Conservation (phyloP, 139 green algal genomes). For the Ettlia oleoabundans region DNA sequence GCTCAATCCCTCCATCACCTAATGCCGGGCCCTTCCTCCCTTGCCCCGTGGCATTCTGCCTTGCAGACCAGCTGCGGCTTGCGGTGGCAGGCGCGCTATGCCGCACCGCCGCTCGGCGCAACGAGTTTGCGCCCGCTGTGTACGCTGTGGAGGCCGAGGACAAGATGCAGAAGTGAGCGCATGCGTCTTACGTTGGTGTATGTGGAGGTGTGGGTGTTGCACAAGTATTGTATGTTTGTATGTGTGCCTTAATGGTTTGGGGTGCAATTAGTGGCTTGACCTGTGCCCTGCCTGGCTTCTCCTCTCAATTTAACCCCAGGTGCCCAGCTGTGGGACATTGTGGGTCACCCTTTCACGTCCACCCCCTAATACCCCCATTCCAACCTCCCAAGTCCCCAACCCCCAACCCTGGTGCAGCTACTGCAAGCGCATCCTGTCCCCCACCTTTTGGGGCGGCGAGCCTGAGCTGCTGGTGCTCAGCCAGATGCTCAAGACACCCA, state of each 20-base stretch:
- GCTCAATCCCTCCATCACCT: no score
- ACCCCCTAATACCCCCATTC: background rate
- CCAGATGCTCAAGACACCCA: slow-evolving; percentile 63
- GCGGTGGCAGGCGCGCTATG: slow-evolving; percentile 70
- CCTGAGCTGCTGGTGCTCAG: slow-evolving; percentile 71
- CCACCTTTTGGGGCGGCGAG: slow-evolving; percentile 75
- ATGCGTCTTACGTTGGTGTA: no score
- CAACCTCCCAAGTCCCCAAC: background rate
- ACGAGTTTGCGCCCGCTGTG: slow-evolving; percentile 57
- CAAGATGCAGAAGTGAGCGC: slow-evolving; percentile 41
- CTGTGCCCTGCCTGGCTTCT: no score
- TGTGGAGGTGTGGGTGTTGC: no score
- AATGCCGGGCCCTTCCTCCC: background rate
- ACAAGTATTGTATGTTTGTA: no score
- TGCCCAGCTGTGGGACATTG: no score
- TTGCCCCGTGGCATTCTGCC: background rate
- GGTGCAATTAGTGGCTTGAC: no score
- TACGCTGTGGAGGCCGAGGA: slow-evolving; percentile 52
- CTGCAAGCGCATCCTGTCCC: slow-evolving; percentile 57
- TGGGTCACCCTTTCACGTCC: no score
- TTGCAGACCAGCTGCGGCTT: slow-evolving; percentile 63
- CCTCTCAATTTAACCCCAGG: no score
- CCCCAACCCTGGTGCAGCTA: slow-evolving; percentile 51
- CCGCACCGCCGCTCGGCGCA: slow-evolving; percentile 45
- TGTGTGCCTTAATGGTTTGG: no score